Conservation (phyloP, 2,329 filamentous ascomycete genomes). For the Lachnellula suecica region DNA sequence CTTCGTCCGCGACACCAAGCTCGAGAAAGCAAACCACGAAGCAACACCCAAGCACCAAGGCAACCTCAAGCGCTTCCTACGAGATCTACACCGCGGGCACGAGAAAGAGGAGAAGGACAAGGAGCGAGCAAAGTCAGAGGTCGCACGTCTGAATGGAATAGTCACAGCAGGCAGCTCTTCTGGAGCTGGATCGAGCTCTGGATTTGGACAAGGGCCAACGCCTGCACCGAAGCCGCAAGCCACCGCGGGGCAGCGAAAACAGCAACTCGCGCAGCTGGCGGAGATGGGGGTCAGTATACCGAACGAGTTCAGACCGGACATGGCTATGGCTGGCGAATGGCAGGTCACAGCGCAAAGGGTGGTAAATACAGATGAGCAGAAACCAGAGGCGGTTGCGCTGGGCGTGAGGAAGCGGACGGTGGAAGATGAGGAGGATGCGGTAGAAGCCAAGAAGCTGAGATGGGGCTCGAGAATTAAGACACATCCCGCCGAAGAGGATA, state of each 20-base stretch:
- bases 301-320: slow-evolving; percentile 71
- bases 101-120: slow-evolving; percentile 80
- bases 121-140: slow-evolving; percentile 78
- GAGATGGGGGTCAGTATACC: slow-evolving; percentile 86
- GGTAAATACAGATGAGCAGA: slow-evolving; percentile 42
- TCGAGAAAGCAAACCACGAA: slow-evolving; percentile 89
- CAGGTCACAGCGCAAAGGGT: slow-evolving; percentile 51
- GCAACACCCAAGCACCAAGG: slow-evolving; percentile 81
- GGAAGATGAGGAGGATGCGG: slow-evolving; percentile 59
- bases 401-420: slow-evolving; percentile 63
- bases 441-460: slow-evolving; percentile 57
- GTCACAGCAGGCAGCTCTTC: slow-evolving; percentile 46
- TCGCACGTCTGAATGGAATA: slow-evolving; percentile 81
- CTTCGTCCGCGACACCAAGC: slow-evolving; percentile 88
- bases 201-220: slow-evolving; percentile 24
- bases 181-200: slow-evolving; percentile 13
- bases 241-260: slow-evolving; percentile 68
- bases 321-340: slow-evolving; percentile 92
- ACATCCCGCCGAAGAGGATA: slow-evolving; percentile 32
- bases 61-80: slow-evolving; percentile 83
- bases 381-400: slow-evolving; percentile 42
- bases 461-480: slow-evolving; percentile 35
- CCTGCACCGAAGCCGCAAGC: slow-evolving; percentile 34
- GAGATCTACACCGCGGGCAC: slow-evolving; percentile 82
- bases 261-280: slow-evolving; percentile 83